Evolutionary conservation across 371 early-diverging fungal genomes (phyloP), one percentile per base, ranked within the genome.

Genomic region (Mycotypha africana): DNA sequence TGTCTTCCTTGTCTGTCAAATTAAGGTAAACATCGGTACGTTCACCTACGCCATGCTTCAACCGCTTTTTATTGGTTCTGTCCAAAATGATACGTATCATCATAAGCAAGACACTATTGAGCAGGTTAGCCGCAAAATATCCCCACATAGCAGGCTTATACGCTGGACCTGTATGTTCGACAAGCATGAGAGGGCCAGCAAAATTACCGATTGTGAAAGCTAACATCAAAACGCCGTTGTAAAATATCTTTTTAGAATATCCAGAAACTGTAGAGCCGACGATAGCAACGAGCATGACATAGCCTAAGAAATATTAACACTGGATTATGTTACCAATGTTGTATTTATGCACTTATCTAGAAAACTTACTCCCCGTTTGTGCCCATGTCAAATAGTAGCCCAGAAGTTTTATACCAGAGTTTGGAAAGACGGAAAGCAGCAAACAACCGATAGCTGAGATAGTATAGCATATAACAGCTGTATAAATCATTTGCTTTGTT

Each of bases 1-100:
- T 44, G 34, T 72, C 64, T 51, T 63, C 45, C 17, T 24, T 24
- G 45, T 72, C 73, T 0, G 73, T 68, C 3, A 60, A 41, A 42
- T 66, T 66, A 7, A 63, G 40, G n/a, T 60, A 43, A 11, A 51
- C 49, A 35, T 63, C 58, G 9, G 43, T 45, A 3, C 26, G 14
- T 12, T 39, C 30, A 3, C 22, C 38, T 2, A 45, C 38, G 14
- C 58, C 54, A 10, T 58, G 42, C 2, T 38, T 47, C 2, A 49
- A 11, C 3, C 64, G 58, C 12, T 42, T 37, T 9, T 39, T 54
- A 30, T 65, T 65, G n/a, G 50, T 49, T 24, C 22, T 49, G 3
- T 37, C 33, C 65, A 65, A 57, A 3, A 54, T 28, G 1, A 51
- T 16, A 16, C 46, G 53, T 20, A 49, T 17, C 8, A 37, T 9